phyloP scores from a whole-genome alignment of 306 rosid genomes.

The Citrullus mucosospermus region DNA sequence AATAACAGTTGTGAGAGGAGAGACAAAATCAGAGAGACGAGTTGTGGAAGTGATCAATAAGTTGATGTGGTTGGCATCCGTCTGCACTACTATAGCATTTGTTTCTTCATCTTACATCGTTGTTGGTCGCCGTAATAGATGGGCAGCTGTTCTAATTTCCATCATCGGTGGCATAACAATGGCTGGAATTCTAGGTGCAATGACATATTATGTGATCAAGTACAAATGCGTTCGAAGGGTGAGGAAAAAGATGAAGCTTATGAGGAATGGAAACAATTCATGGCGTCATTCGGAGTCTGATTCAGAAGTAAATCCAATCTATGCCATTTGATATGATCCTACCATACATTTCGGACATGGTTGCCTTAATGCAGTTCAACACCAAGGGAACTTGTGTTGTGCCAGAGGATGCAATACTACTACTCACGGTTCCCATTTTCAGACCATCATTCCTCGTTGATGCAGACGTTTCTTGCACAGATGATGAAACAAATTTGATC shows the following conservation, averaged over 20 bases:
- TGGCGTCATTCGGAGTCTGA: conserved; percentile 38
- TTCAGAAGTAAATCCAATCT: conserved; percentile 50
- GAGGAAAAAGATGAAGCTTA: conserved; percentile 42
- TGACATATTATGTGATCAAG: conserved; percentile 76
- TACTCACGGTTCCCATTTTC: not conserved
- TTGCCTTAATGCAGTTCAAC: not conserved
- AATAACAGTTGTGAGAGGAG: conserved; percentile 78
- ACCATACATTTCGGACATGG: no score
- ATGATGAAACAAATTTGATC: not conserved
- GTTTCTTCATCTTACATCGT: conserved; percentile 64
- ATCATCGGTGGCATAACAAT: conserved; percentile 38
- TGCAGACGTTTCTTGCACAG: not conserved
- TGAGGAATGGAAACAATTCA: conserved; percentile 12
- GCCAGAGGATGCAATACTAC: not conserved
- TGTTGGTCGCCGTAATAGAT: conserved; percentile 45
- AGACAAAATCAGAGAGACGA: conserved; percentile 54
- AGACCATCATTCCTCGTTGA: not conserved
- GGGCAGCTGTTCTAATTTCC: conserved; percentile 72
- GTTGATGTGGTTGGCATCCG: conserved; percentile 90
- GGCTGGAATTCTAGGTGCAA: conserved; percentile 55
- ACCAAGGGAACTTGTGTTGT: not conserved
- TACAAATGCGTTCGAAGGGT: conserved; percentile 34
- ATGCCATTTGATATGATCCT: conserved; percentile 37
- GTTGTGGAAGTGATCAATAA: conserved; percentile 78
- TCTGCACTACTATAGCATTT: conserved; percentile 57